Percentiles rank a stretch among this genome's conserved stretches.
These are phyloP conservation scores for Apiospora hydei DNA, from an alignment of 2,329 filamentous ascomycete species.

Conservation along the genomic window DNA sequence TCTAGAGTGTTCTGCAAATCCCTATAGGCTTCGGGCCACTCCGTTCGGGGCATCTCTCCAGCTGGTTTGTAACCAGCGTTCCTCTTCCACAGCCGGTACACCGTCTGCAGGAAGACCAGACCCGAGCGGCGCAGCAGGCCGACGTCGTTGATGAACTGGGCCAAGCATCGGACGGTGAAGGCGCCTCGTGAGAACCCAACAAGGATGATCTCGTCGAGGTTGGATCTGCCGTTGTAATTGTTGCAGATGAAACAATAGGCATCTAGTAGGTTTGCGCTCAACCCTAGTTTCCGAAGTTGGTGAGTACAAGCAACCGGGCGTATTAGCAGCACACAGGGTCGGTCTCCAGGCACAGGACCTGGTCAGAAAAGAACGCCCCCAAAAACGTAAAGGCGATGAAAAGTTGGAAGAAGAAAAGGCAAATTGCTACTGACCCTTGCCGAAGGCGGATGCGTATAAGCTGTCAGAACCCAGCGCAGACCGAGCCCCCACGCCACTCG, in stretches of 20 bases:
- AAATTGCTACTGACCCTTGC: background rate
- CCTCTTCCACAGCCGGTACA: background rate
- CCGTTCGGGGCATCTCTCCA: fast-evolving
- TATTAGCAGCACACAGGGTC: no score
- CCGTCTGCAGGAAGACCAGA: background rate
- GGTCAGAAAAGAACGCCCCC: no score
- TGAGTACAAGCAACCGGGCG: no score
- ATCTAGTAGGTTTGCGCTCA: background rate
- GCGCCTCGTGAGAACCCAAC: slow-evolving; percentile 50
- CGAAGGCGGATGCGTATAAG: background rate
- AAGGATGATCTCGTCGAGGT: slow-evolving; percentile 37
- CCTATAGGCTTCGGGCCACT: background rate
- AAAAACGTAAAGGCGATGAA: background rate
- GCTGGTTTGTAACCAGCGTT: background rate
- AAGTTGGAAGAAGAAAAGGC: background rate
- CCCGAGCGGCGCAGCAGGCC: background rate
- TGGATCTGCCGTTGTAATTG: background rate
- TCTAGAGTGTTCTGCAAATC: background rate
- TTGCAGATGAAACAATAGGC: background rate
- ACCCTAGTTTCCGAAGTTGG: no score
- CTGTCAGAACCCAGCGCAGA: background rate
- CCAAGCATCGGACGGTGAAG: slow-evolving; percentile 47
- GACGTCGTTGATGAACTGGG: slow-evolving; percentile 39
- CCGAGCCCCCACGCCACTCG: background rate
- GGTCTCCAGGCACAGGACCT: no score